Base-by-base conservation (phyloP, 2,329 filamentous ascomycete genomes). In the Penicillium carneum region DNA sequence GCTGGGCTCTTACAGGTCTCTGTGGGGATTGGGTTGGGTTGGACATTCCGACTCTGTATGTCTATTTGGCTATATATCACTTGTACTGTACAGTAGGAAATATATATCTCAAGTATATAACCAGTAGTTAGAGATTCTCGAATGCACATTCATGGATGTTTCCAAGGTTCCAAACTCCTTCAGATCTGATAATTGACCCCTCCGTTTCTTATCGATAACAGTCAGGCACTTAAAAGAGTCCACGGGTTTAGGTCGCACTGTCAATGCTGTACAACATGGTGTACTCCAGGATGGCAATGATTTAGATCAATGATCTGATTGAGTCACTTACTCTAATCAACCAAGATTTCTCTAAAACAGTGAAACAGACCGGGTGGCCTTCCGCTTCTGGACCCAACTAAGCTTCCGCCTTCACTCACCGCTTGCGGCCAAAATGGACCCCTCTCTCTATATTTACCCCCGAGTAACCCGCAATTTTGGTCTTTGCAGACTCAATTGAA, bases 151-250 rank as follows among this genome's bases (percentile, higher is more conserved):
- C 23, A 26, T 26, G 20, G 20, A 23, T 23, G 10, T 51, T 47
- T 43, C 23, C 23, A 26, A 26, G 5, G 4, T 26, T 26, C 23
- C 4, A 26, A 11, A 45, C 12, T 23, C 9, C 7, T 16, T 43
- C 43, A 31, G 23, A 51, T 39, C 20, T 29, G 11, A 50, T 50
- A 39, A 29, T 48, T 39, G 26, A 54, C 50, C 43, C 50, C 43
- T 56, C 18, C 18, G 31, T 49, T 11, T 56, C 62, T 73, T 74
- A 74, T 74, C 72, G 70, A 74, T 74, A 74, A 72, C 59, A 51
- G 50, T 29, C 39, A 55, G 38, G n/a, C 31, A 52, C 36, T 26
- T 26, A 6, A 1, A 14, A 39, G 33, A 23, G 23, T 12, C 23
- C n/a, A 39, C 10, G 38, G 23, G 23, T 26, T 6, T 18, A 9